Evolutionary conservation across 306 rosid species (phyloP), one percentile per base, ranked within the genome.

Genomic region (Nissolia schottii): DNA sequence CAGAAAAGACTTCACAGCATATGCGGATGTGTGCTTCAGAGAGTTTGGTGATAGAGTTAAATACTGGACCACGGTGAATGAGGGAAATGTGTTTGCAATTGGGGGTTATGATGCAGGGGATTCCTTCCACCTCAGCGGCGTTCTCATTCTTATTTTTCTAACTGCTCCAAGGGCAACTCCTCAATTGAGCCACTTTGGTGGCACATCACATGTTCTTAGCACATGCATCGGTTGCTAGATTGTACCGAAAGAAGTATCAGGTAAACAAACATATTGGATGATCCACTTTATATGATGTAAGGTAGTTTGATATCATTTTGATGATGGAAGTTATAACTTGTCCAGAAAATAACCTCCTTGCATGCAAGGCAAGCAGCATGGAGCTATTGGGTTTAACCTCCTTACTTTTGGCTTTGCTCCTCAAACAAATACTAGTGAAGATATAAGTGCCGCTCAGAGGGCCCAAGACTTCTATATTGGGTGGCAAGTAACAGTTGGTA

Each of bases 301-400:
- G 11, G 0, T 6, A 35, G 11, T 6, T 35, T 14, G 34, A 40
- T 64, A n/a, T 23, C 24, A 40, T 23, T 40, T 14, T 19, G 13
- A 20, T 25, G 46, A 27, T n/a, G n/a, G n/a, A 38, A 70, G n/a
- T 54, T 43, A 49, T 59, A 12, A 14, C 19, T 19, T 65, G 12
- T 16, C 11, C 2, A 1, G 9, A 10, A 43, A 15, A 51, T 13
- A 46, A 64, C 15, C 38, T 28, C 0, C 48, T 12, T 50, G 19
- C 14, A 20, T 82, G 76, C 87, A 87, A 90, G 54, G 37, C 43
- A 79, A 62, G 80, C 90, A 89, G 51, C 83, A 67, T 1, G 96
- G 96, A 8, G 75, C 58, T 69, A 53, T 89, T 29, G 96, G 96
- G 65, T 38, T 87, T 45, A 83, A 77, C 76, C 18, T 89, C 8